A percentile compares a stretch with the other conserved stretches of the same genome.
Evolutionary conservation across 805 yeast species (phyloP).

Genomic region (Candida peoriensis): DNA sequence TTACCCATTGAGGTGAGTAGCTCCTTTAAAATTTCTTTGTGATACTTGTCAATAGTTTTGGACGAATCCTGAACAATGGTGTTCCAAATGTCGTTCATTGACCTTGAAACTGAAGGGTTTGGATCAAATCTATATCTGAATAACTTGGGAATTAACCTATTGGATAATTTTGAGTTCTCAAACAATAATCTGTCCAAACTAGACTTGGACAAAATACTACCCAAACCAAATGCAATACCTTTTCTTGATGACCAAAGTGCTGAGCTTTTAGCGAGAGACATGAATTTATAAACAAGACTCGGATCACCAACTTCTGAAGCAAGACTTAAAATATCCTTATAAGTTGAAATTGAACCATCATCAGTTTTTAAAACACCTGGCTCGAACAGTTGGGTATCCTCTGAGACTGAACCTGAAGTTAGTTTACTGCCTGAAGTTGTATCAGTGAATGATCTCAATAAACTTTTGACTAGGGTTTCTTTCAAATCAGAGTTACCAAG

Average conservation of each 20-base stretch:
- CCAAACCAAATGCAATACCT: constrained; percentile 92
- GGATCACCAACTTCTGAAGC: constrained; percentile 98
- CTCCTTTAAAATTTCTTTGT: constrained; percentile 58
- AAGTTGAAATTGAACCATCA: constrained; percentile 85
- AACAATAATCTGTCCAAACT: constrained; percentile 59
- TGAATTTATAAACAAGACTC: constrained; percentile 84
- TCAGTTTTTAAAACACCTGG: constrained; percentile 75
- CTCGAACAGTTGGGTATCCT: constrained; percentile 81
- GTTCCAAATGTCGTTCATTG: constrained; percentile 90
- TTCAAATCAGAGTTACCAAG: constrained; percentile 62
- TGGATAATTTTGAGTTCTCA: constrained; percentile 49
- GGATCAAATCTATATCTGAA: constrained; percentile 88
- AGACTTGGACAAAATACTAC: constrained; percentile 75
- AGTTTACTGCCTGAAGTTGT: constrained; percentile 40
- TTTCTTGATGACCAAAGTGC: constrained; percentile 89
- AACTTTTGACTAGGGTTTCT: constrained; percentile 66
- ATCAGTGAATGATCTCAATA: constrained; percentile 75
- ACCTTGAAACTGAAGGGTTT: constrained; percentile 59
- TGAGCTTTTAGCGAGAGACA: constrained; percentile 85
- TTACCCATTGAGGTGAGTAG: constrained; percentile 64
- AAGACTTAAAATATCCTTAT: constrained; percentile 78
- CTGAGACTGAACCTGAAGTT: constrained; percentile 63
- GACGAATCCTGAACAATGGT: constrained; percentile 56
- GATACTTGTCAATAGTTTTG: constrained; percentile 46
- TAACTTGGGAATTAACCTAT: constrained; percentile 70